phyloP scores from a whole-genome alignment of 495 filamentous ascomycete species.

The Penicillium chermesinum region DNA sequence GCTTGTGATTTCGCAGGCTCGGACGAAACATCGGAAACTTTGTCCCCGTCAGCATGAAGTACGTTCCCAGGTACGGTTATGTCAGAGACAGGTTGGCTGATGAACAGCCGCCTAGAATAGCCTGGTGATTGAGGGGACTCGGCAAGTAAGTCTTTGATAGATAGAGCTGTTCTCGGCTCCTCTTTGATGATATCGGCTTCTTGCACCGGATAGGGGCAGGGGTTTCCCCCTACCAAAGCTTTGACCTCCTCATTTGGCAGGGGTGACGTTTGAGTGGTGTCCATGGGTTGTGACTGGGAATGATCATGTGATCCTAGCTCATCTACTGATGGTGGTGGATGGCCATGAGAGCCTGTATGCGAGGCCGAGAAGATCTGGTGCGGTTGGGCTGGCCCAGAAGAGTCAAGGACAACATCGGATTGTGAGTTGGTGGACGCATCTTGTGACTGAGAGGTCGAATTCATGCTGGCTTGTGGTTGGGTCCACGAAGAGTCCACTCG shows the following conservation, averaged over 20 bases:
- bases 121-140: too few relatives aligned
- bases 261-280: background rate
- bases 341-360: background rate
- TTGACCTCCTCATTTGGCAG: background rate
- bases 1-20: background rate
- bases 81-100: too few relatives aligned
- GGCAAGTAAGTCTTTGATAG: too few relatives aligned
- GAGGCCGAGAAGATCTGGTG: slow-evolving; percentile 10
- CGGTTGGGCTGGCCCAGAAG: slow-evolving; percentile 19
- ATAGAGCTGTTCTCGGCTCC: too few relatives aligned
- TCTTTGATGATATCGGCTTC: too few relatives aligned
- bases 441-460: slow-evolving; percentile 15
- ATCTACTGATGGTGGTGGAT: slow-evolving; percentile 12
- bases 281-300: background rate
- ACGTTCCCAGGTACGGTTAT: too few relatives aligned
- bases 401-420: slow-evolving; percentile 19
- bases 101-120: too few relatives aligned
- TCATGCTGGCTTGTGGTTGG: slow-evolving; percentile 19
- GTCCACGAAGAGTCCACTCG: slow-evolving; percentile 21
- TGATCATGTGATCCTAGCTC: slow-evolving; percentile 11
- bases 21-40: too few relatives aligned
- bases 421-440: background rate
- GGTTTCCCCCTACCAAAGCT: background rate
- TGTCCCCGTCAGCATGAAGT: too few relatives aligned
- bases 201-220: background rate